Conservation (phyloP, 176 grass and related monocot genomes). For the Hordeum vulgare region DNA sequence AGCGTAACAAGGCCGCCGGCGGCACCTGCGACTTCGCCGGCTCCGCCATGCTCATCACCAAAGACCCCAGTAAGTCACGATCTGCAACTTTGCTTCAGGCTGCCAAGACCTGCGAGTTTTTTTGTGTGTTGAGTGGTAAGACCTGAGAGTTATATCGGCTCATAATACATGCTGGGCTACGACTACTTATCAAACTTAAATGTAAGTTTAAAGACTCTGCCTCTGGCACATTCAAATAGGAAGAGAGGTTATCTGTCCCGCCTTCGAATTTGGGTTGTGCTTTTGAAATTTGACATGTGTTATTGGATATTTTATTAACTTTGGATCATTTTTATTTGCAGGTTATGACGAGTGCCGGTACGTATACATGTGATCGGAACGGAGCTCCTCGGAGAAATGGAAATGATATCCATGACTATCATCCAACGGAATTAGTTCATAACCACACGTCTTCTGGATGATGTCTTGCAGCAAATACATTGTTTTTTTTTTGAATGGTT, state of each 20-base stretch:
- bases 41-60: conserved; percentile 65
- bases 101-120: too few relatives aligned
- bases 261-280: not conserved
- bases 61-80: conserved; percentile 44
- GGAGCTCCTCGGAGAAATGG: not conserved
- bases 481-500: not conserved
- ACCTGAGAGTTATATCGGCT: not conserved
- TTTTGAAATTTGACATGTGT: not conserved
- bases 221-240: not conserved
- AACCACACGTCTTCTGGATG: not conserved
- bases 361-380: not conserved
- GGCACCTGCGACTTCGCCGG: conserved; percentile 80
- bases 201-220: too few relatives aligned
- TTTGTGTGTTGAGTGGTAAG: not conserved
- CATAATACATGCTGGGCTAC: too few relatives aligned
- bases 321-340: not conserved
- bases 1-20: conserved; percentile 50
- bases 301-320: not conserved
- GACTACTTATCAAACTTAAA: too few relatives aligned
- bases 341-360: conserved; percentile 21
- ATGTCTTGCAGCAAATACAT: not conserved
- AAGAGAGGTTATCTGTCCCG: not conserved
- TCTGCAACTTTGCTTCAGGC: not conserved
- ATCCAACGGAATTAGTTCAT: not conserved
- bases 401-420: not conserved